phyloP scores from a whole-genome alignment of 768 basidiomycete species.

The Pisolithus albus region DNA sequence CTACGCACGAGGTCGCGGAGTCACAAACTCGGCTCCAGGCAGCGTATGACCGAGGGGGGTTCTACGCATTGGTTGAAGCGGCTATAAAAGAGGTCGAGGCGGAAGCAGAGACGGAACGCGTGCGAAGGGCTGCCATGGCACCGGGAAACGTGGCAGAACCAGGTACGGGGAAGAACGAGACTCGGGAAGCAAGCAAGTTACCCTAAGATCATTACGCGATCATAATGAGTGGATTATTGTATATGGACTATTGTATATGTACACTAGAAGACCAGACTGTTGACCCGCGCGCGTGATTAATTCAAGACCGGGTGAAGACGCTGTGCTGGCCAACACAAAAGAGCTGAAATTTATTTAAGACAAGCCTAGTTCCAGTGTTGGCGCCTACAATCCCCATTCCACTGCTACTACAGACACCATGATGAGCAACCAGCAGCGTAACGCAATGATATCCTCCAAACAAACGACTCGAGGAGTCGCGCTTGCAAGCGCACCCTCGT shows the following conservation, averaged over 20 bases:
- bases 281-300: too few relatives aligned
- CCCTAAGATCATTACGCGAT: background rate
- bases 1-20: constrained; percentile 25
- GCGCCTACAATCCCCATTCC: background rate
- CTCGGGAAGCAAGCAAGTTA: background rate
- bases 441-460: background rate
- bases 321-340: too few relatives aligned
- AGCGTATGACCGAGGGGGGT: constrained; percentile 55
- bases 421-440: background rate
- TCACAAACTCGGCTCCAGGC: constrained; percentile 46
- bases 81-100: constrained; percentile 51
- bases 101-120: constrained; percentile 46
- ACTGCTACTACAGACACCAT: background rate
- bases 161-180: background rate
- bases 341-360: too few relatives aligned
- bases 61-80: constrained; percentile 48
- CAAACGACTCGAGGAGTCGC: background rate
- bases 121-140: constrained; percentile 10
- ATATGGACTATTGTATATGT: too few relatives aligned
- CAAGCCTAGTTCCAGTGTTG: too few relatives aligned
- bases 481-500: background rate
- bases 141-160: background rate
- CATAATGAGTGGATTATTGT: too few relatives aligned
- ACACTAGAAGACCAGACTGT: too few relatives aligned
- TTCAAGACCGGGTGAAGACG: too few relatives aligned